Base-by-base conservation (phyloP, 305 asterid genomes). In the Petunia hybrid region DNA sequence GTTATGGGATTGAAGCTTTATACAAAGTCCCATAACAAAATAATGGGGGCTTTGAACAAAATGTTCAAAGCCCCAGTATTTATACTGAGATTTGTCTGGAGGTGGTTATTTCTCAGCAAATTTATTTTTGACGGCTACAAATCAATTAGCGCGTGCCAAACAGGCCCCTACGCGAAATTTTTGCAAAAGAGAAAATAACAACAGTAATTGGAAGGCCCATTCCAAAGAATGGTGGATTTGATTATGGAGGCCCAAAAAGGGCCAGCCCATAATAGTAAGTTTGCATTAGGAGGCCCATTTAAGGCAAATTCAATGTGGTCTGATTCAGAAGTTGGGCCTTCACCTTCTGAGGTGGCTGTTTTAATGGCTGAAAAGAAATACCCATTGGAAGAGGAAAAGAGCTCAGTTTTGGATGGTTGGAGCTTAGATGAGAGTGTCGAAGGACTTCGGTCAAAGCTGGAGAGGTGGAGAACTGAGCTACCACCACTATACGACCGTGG, bases 351-450 rank as follows among this genome's bases (percentile, higher is more conserved):
- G 83, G 94, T 95, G 80, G 98, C 97, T 1, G 97, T 92, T 4
- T 86, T 87, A 7, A 80, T 92, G 83, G 95, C 94, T 0, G 89
- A 89, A 71, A 88, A 85, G 78, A 84, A 83, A 61, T 91, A 92
- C 56, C 96, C 93, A 0, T 46, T 89, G 38, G 93, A 89, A 0
- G 96, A 90, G 76, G 90, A 90, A 2, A 83, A 87, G 14, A 93
- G 97, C 85, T 95, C 98, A 0, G 97, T 94, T 12, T 77, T 93
- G 87, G 95, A 91, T 35, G 97, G 98, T 59, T 94, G 98, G 98
- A 93, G 98, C 86, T 42, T 91, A 87, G 92, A 95, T 41, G 98
- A 95, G 70, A 92, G 98, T 38, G 92, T 87, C 0, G 98, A 95
- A 81, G 98, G 98, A 60, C 96, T 95, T 8, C 84, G 90, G 60